Conservation (phyloP, 768 basidiomycete species). For the Tephrocybe sp. region DNA sequence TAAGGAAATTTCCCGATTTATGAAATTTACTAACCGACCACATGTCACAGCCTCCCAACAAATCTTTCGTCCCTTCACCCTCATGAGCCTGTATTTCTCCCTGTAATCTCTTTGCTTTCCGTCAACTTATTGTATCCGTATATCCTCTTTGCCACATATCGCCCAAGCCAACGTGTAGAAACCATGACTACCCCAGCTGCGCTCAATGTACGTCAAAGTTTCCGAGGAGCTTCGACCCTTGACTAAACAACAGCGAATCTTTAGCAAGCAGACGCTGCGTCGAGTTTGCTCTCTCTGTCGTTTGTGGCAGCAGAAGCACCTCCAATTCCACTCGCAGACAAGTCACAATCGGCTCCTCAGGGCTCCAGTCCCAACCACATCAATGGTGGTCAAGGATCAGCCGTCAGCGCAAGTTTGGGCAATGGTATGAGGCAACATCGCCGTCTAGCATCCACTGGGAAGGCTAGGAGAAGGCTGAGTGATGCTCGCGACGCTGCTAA, state of each 20-base stretch:
- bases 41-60: constrained; percentile 22
- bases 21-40: constrained; percentile 21
- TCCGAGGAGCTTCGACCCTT: constrained; percentile 6
- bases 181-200: constrained; percentile 16
- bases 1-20: constrained; percentile 21
- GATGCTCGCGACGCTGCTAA: constrained; percentile 79
- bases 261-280: constrained; percentile 44
- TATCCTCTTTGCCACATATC: constrained; percentile 17
- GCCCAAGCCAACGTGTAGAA: constrained; percentile 12
- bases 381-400: constrained; percentile 19
- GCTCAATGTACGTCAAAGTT: constrained; percentile 23
- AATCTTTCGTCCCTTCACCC: constrained; percentile 19
- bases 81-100: constrained; percentile 26
- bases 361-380: constrained; percentile 13
- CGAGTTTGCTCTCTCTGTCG: constrained; percentile 70
- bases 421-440: constrained; percentile 55
- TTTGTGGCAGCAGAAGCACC: constrained; percentile 53
- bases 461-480: constrained; percentile 69
- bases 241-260: constrained; percentile 13
- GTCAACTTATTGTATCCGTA: constrained; percentile 16
- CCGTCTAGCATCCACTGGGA: constrained; percentile 68
- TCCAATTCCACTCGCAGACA: constrained; percentile 38
- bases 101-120: constrained; percentile 14
- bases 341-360: constrained; percentile 8
- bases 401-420: constrained; percentile 27